phyloP scores from a whole-genome alignment of 2,329 filamentous ascomycete genomes.

The Plectosphaerella cucumerina region DNA sequence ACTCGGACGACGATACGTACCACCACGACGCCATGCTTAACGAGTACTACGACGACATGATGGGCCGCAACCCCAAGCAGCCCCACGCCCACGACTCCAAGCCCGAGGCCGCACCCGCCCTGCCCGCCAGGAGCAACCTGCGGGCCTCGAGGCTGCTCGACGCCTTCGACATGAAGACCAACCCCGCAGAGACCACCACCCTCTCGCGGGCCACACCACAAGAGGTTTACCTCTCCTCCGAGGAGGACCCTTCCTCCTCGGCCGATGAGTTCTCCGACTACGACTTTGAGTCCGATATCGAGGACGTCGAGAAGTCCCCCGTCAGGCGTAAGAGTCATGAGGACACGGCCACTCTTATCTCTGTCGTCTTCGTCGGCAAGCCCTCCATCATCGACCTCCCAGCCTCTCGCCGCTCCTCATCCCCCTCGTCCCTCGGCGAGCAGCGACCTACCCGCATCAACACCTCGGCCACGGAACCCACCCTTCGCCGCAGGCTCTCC shows the following conservation, averaged over 20 bases:
- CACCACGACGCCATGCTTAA: conserved; percentile 12
- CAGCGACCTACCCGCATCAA: conserved; percentile 15
- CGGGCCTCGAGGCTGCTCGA: conserved; percentile 43
- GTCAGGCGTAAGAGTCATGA: conserved; percentile 39
- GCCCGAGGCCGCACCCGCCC: conserved; percentile 31
- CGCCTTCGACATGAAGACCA: conserved; percentile 25
- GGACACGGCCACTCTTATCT: conserved; percentile 54
- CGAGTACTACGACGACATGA: conserved; percentile 15
- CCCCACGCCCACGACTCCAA: conserved; percentile 10
- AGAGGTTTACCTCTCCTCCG: conserved; percentile 60
- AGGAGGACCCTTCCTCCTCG: conserved; percentile 61
- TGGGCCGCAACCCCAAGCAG: conserved; percentile 12
- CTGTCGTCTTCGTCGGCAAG: conserved; percentile 56
- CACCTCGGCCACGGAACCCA: conserved; percentile 22
- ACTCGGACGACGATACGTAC: conserved; percentile 11
- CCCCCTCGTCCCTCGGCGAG: conserved; percentile 32
- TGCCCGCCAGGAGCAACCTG: conserved; percentile 47
- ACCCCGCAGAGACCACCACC: conserved; percentile 19
- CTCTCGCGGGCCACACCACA: conserved; percentile 43
- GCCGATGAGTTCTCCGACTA: conserved; percentile 57
- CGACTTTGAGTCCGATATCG: conserved; percentile 37
- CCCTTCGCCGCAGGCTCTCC: conserved; percentile 23
- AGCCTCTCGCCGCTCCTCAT: conserved; percentile 32
- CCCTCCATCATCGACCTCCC: conserved; percentile 52
- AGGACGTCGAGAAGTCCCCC: conserved; percentile 21